These are phyloP conservation scores for Monosporascus sp. DNA, from an alignment of 2,329 filamentous ascomycete genomes.

Conservation along the genomic window DNA sequence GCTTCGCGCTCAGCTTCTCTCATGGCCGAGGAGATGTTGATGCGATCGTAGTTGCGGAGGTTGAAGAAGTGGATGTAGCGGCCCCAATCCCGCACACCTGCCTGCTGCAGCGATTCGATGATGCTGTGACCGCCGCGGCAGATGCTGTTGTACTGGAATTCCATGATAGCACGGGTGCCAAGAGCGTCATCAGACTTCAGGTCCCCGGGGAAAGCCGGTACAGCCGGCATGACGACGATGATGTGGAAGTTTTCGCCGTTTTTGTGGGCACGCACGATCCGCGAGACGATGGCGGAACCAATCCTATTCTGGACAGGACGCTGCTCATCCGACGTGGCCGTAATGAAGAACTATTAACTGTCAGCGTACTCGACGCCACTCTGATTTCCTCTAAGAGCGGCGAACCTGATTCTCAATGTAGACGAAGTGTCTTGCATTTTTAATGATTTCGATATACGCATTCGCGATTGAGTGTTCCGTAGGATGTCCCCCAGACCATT, in stretches of 20 bases:
- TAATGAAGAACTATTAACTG: conserved; percentile 70
- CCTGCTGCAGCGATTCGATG: conserved; percentile 61
- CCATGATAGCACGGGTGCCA: conserved; percentile 80
- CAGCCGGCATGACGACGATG: conserved; percentile 71
- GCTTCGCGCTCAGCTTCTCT: conserved; percentile 52
- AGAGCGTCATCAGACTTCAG: conserved; percentile 66
- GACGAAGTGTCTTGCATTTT: conserved; percentile 63
- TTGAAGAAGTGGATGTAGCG: conserved; percentile 83
- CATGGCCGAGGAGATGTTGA: conserved; percentile 65
- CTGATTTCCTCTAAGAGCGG: not conserved
- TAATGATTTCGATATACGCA: conserved; percentile 71
- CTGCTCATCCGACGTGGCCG: conserved; percentile 65
- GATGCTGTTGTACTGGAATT: conserved; percentile 79
- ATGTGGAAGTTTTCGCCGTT: conserved; percentile 65
- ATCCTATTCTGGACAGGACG: conserved; percentile 72
- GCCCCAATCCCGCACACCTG: conserved; percentile 61
- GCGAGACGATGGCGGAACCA: conserved; percentile 71
- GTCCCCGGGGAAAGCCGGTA: conserved; percentile 79
- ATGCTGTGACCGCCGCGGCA: conserved; percentile 73
- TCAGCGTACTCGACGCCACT: conserved; percentile 5
- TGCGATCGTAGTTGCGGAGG: conserved; percentile 75
- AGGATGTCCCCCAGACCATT: conserved; percentile 47
- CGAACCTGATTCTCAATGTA: conserved; percentile 71
- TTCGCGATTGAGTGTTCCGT: conserved; percentile 77
- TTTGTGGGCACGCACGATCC: conserved; percentile 65